Evolutionary conservation across 495 filamentous ascomycete species (phyloP).

Genomic region (Lepidopterella palustris): DNA sequence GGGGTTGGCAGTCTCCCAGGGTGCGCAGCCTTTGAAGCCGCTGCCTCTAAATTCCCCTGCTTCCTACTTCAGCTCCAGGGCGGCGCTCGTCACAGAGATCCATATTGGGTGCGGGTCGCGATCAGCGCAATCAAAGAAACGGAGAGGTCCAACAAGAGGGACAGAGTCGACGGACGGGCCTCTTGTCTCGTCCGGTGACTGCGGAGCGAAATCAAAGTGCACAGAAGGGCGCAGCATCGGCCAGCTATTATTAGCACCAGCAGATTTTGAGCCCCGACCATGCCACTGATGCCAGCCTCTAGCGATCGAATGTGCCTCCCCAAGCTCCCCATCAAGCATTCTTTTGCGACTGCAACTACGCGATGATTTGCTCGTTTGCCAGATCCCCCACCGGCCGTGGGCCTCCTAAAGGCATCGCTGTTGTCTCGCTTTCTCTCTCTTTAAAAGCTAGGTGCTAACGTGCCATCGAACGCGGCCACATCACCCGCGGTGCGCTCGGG

Average conservation of each 20-base stretch:
- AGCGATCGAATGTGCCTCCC: constrained; percentile 17
- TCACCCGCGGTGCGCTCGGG: too few species aligned
- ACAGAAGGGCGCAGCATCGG: not conserved
- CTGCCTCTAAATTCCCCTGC: not conserved
- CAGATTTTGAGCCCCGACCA: constrained; percentile 16
- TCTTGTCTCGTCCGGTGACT: constrained; percentile 1
- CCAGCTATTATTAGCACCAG: constrained; percentile 18
- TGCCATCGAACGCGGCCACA: too few species aligned
- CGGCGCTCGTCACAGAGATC: not conserved
- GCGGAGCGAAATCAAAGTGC: not conserved
- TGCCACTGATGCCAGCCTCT: constrained; percentile 21
- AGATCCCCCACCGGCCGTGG: not conserved
- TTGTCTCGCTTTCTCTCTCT: not conserved
- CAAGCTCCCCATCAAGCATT: constrained; percentile 13
- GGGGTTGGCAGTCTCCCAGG: constrained; percentile 14
- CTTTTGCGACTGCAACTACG: not conserved
- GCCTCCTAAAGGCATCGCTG: not conserved
- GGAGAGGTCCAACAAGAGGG: not conserved
- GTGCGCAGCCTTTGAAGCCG: not conserved
- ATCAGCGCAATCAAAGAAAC: constrained; percentile 1
- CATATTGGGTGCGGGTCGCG: constrained; percentile 2
- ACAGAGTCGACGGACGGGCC: not conserved
- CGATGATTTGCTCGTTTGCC: not conserved
- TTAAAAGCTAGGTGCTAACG: too few species aligned
- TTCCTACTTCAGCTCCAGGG: not conserved